These are phyloP conservation scores for Suhomyces faveliae DNA, from an alignment of 805 yeast genomes.

Conservation along the genomic window DNA sequence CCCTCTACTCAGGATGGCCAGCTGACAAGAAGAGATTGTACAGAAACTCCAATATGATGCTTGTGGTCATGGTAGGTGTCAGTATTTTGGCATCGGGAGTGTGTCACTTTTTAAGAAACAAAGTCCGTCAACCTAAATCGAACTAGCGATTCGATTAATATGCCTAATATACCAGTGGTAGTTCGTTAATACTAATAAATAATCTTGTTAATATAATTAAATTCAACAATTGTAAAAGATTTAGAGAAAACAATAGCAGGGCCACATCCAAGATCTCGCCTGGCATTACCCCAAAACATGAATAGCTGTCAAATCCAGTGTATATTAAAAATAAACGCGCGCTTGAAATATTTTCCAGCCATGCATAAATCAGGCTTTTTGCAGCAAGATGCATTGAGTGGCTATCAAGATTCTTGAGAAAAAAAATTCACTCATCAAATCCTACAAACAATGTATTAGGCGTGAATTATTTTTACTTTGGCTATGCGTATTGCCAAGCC, in stretches of 20 bases:
- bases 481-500: too few relatives aligned
- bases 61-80: slow-evolving; percentile 72
- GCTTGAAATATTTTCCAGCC: neutral
- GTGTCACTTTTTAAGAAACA: slow-evolving; percentile 32
- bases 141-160: neutral
- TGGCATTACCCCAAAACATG: neutral
- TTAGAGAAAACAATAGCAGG: too few relatives aligned
- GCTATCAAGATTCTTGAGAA: too few relatives aligned
- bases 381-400: neutral
- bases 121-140: slow-evolving; percentile 22
- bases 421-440: too few relatives aligned
- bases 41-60: slow-evolving; percentile 77
- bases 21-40: slow-evolving; percentile 62
- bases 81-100: slow-evolving; percentile 53
- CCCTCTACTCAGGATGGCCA: slow-evolving; percentile 86
- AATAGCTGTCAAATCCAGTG: neutral
- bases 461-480: too few relatives aligned
- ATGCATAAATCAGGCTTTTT: neutral
- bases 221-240: too few relatives aligned
- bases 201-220: too few relatives aligned
- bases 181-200: too few relatives aligned
- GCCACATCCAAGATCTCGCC: too few relatives aligned
- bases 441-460: too few relatives aligned
- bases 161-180: too few relatives aligned
- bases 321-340: neutral